Conservation (phyloP, 192 early-diverging fungal species). For the Entomortierella lignicola region DNA sequence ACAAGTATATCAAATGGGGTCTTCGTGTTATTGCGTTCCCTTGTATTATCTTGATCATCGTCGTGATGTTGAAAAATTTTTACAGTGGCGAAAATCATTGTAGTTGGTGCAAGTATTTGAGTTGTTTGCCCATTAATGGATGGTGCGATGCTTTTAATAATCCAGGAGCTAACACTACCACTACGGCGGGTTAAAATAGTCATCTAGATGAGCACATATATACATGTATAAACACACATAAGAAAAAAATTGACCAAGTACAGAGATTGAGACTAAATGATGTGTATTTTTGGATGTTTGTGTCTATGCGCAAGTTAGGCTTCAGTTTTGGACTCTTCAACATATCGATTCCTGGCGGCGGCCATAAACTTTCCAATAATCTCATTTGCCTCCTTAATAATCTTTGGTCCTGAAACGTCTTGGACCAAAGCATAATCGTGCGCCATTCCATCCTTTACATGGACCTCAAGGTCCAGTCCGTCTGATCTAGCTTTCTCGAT, state of each 20-base stretch:
- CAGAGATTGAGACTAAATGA: no score
- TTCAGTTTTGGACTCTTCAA: no score
- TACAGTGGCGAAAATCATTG: constrained; percentile 63
- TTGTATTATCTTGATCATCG: constrained; percentile 56
- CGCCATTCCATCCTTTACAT: constrained; percentile 12
- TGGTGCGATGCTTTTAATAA: constrained; percentile 64
- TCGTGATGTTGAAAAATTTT: constrained; percentile 58
- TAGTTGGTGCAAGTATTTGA: constrained; percentile 71
- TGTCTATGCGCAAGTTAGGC: no score
- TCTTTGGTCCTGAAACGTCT: constrained; percentile 22
- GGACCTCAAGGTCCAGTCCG: constrained; percentile 21
- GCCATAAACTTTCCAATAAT: constrained; percentile 31
- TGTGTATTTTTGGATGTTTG: no score
- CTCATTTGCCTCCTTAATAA: constrained; percentile 16
- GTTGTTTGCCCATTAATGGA: constrained; percentile 57
- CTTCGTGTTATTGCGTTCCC: constrained; percentile 53
- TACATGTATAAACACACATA: no score
- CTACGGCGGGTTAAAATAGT: no score
- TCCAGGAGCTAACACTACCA: not conserved
- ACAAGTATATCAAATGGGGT: constrained; percentile 50
- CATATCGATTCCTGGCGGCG: constrained; percentile 11
- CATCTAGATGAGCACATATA: no score
- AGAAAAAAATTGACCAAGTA: no score
- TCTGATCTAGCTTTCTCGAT: constrained; percentile 33
- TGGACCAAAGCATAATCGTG: constrained; percentile 44